phyloP scores from a whole-genome alignment of 306 rosid genomes.

The Canavalia gladiata region DNA sequence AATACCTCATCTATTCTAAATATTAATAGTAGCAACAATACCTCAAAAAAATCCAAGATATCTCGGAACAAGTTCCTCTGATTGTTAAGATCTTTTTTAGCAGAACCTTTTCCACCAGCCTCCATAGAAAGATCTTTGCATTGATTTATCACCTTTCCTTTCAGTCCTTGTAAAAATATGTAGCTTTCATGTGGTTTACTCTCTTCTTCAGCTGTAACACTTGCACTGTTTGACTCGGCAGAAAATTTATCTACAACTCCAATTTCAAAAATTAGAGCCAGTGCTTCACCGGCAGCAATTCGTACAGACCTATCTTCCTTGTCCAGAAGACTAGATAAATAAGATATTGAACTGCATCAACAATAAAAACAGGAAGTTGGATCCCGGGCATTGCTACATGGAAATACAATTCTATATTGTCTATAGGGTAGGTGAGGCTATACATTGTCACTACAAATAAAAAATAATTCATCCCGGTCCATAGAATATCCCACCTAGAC shows the following conservation, averaged over 20 bases:
- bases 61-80: slow-evolving; percentile 89
- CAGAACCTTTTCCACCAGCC: slow-evolving; percentile 95
- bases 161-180: slow-evolving; percentile 77
- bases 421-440: background rate
- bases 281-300: slow-evolving; percentile 95
- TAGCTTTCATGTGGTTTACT: slow-evolving; percentile 66
- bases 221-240: slow-evolving; percentile 54
- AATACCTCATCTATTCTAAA: slow-evolving; percentile 16
- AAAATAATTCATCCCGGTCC: background rate
- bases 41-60: slow-evolving; percentile 86
- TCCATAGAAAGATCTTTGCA: slow-evolving; percentile 79
- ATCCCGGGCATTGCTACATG: slow-evolving; percentile 6
- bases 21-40: slow-evolving; percentile 32
- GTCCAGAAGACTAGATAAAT: slow-evolving; percentile 84
- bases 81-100: slow-evolving; percentile 84
- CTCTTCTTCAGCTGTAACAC: slow-evolving; percentile 59
- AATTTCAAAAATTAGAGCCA: slow-evolving; percentile 85
- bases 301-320: slow-evolving; percentile 93
- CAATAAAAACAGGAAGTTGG: slow-evolving; percentile 24
- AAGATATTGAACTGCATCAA: slow-evolving; percentile 75
- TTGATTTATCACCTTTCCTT: slow-evolving; percentile 80
- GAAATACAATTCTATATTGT: background rate
- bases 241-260: slow-evolving; percentile 75
- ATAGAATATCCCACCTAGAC: background rate
- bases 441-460: slow-evolving; percentile 8